Evolutionary conservation across 306 rosid genomes (phyloP).

Genomic region (Senna tora): DNA sequence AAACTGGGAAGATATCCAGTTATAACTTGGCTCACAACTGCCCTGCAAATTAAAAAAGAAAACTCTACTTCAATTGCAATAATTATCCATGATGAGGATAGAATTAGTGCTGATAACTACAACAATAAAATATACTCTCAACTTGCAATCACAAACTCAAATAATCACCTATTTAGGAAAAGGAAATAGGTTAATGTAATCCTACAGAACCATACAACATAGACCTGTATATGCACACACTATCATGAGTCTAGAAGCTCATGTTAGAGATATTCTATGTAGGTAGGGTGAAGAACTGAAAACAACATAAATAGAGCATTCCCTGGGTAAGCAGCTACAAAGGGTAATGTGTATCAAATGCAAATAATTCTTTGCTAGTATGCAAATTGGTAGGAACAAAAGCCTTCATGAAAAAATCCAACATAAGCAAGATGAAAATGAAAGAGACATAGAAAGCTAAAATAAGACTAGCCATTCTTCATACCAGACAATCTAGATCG

Average conservation of each 20-base stretch:
- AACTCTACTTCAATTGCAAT: slow-evolving; percentile 24
- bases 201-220: slow-evolving; percentile 24
- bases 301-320: slow-evolving; percentile 14
- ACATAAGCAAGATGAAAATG: neutral
- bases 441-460: slow-evolving; percentile 16
- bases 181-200: slow-evolving; percentile 14
- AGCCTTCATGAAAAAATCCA: neutral
- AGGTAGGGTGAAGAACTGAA: neutral
- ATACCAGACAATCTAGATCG: neutral
- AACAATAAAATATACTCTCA: slow-evolving; percentile 23
- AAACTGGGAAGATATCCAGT: slow-evolving; percentile 96
- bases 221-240: slow-evolving; percentile 13
- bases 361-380: neutral
- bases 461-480: slow-evolving; percentile 8
- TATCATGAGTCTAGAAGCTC: neutral
- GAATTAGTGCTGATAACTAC: neutral
- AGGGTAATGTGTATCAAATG: neutral
- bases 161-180: slow-evolving; percentile 6
- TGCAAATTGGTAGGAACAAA: neutral
- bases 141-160: slow-evolving; percentile 13
- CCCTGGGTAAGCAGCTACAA: no score
- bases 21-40: slow-evolving; percentile 72
- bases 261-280: neutral
- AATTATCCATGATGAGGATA: slow-evolving; percentile 22
- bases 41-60: slow-evolving; percentile 52